A percentile compares a stretch with the other conserved stretches of the same genome.
These are phyloP conservation scores for Dothideomycetes sp. DNA, from an alignment of 2,329 filamentous ascomycete genomes.

Conservation along the genomic window DNA sequence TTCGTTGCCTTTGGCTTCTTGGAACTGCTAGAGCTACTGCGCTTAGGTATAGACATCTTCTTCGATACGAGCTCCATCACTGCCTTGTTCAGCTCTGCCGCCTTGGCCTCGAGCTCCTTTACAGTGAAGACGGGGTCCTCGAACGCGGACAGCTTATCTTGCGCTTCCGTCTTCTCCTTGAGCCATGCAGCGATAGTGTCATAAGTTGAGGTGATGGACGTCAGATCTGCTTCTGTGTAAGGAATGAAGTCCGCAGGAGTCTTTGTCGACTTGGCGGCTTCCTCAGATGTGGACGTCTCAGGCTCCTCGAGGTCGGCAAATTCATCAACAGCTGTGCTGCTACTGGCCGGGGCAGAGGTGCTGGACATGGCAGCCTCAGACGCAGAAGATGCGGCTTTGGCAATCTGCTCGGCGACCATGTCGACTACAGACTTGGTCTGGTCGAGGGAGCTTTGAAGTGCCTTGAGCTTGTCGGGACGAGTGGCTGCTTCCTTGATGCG, in stretches of 20 bases:
- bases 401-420: slow-evolving; percentile 60
- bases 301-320: slow-evolving; percentile 76
- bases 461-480: slow-evolving; percentile 58
- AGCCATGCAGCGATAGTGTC: slow-evolving; percentile 63
- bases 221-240: slow-evolving; percentile 64
- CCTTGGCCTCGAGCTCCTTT: slow-evolving; percentile 59
- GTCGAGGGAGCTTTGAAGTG: slow-evolving; percentile 59
- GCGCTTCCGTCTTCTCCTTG: slow-evolving; percentile 55
- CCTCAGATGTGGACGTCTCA: slow-evolving; percentile 31
- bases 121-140: slow-evolving; percentile 66
- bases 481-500: slow-evolving; percentile 61
- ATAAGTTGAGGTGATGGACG: slow-evolving; percentile 50
- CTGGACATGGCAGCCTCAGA: slow-evolving; percentile 29
- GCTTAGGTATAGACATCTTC: slow-evolving; percentile 40
- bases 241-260: slow-evolving; percentile 48
- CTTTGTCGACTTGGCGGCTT: slow-evolving; percentile 24
- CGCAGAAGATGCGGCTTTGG: slow-evolving; percentile 40
- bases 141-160: slow-evolving; percentile 56
- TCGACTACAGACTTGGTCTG: slow-evolving; percentile 60
- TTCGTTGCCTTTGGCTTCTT: slow-evolving; percentile 24
- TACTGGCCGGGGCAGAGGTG: slow-evolving; percentile 34
- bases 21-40: slow-evolving; percentile 17
- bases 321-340: slow-evolving; percentile 38
- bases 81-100: slow-evolving; percentile 59
- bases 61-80: slow-evolving; percentile 61